These are phyloP conservation scores for Rubia tinctorum DNA, from an alignment of 305 asterid species.

Conservation along the genomic window DNA sequence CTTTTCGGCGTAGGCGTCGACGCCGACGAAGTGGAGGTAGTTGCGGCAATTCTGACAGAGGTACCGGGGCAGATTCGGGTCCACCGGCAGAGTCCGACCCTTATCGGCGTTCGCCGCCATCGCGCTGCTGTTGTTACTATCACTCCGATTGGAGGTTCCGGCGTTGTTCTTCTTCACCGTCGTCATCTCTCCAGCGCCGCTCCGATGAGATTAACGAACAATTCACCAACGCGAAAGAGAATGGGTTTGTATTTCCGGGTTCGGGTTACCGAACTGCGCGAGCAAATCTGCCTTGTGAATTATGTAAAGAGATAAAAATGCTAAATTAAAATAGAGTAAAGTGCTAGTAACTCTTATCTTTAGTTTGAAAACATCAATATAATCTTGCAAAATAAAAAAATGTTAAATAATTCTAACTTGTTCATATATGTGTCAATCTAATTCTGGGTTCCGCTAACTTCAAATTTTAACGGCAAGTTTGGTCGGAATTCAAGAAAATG, in stretches of 20 bases:
- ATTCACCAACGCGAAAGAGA: neutral
- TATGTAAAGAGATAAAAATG: no score
- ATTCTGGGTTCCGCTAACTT: no score
- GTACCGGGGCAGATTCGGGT: conserved; percentile 92
- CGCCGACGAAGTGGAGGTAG: conserved; percentile 68
- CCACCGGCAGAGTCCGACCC: conserved; percentile 83
- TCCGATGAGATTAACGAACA: neutral
- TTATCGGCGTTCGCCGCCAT: conserved; percentile 30
- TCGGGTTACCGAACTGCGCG: conserved; percentile 13
- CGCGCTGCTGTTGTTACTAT: conserved; percentile 13
- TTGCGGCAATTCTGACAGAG: conserved; percentile 95
- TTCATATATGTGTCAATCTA: no score
- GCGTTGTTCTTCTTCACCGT: conserved; percentile 36
- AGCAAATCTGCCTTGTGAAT: neutral
- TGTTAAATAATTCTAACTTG: no score
- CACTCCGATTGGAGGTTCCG: conserved; percentile 22
- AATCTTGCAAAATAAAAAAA: no score
- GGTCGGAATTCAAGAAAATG: no score
- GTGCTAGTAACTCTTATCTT: no score
- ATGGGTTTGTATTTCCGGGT: neutral
- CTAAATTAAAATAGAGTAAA: no score
- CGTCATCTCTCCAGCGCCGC: neutral
- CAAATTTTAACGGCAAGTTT: no score
- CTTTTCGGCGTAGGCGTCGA: conserved; percentile 73
- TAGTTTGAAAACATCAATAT: no score